These are phyloP conservation scores for Fusarium brachygibbosum DNA, from an alignment of 2,329 filamentous ascomycete species.

Conservation along the genomic window DNA sequence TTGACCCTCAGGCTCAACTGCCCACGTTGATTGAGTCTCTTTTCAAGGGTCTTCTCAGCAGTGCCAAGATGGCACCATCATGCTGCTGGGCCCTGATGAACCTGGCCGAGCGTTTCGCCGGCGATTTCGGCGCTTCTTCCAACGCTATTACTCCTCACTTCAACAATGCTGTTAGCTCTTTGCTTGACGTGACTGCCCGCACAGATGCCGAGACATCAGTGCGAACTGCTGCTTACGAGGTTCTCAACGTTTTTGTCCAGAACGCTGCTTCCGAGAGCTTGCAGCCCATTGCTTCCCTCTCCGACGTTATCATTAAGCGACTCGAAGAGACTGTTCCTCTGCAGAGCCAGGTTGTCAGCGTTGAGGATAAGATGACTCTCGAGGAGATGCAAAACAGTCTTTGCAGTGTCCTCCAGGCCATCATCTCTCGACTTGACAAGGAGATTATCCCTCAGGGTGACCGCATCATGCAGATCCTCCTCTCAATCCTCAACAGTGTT, in stretches of 20 bases:
- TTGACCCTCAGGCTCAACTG: constrained; percentile 86
- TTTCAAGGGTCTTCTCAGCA: constrained; percentile 90
- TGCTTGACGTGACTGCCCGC: constrained; percentile 87
- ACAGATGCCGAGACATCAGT: constrained; percentile 87
- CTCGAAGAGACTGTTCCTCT: constrained; percentile 90
- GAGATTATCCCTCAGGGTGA: constrained; percentile 93
- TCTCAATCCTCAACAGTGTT: constrained; percentile 83
- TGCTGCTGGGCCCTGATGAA: constrained; percentile 99
- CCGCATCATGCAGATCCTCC: constrained; percentile 89
- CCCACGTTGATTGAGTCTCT: constrained; percentile 88
- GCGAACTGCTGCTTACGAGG: constrained; percentile 95
- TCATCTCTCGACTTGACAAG: constrained; percentile 90
- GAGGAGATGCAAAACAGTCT: constrained; percentile 99
- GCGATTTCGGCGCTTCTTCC: constrained; percentile 79
- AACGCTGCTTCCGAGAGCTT: constrained; percentile 91
- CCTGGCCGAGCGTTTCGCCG: constrained; percentile 93
- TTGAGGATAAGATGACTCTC: constrained; percentile 94
- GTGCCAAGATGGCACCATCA: constrained; percentile 95
- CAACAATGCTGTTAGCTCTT: constrained; percentile 87
- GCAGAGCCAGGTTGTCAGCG: constrained; percentile 93
- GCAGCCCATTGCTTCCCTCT: constrained; percentile 82
- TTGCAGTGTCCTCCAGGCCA: constrained; percentile 89
- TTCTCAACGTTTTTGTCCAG: constrained; percentile 93
- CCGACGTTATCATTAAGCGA: constrained; percentile 89
- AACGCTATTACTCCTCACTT: constrained; percentile 94